A percentile compares a stretch with the other conserved stretches of the same genome.
Conservation (phyloP, 2,329 filamentous ascomycete genomes). For the Nemania diffusa region DNA sequence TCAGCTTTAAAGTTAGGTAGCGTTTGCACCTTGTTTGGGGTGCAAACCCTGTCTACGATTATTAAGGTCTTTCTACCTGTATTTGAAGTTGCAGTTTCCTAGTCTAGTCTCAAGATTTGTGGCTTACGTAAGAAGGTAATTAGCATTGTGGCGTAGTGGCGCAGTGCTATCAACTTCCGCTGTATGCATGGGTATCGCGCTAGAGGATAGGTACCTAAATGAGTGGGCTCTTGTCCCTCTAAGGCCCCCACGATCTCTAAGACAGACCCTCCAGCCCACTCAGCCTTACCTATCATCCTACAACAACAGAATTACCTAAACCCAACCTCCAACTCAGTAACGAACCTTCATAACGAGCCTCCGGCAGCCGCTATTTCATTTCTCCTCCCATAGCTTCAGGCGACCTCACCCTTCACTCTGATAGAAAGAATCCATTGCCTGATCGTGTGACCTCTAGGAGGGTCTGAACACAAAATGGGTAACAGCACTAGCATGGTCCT, state of each 20-base stretch:
- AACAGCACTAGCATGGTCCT: conserved; percentile 79
- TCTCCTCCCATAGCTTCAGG: not conserved
- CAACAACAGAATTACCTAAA: conserved; percentile 18
- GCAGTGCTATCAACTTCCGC: no score
- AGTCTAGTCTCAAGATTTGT: no score
- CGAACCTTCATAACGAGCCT: not conserved
- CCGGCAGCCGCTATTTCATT: not conserved
- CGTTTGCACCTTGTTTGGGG: no score
- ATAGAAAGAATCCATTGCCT: conserved; percentile 6
- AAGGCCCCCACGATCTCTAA: conserved; percentile 30
- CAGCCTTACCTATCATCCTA: conserved; percentile 36
- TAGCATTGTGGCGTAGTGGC: no score
- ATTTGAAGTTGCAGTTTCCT: no score
- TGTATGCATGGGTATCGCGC: not conserved
- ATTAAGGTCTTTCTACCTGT: no score
- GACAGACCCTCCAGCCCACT: conserved; percentile 20
- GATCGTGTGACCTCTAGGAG: conserved; percentile 38
- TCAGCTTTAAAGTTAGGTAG: no score
- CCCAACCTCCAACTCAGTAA: conserved; percentile 6
- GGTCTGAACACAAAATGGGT: conserved; percentile 62
- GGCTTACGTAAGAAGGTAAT: no score
- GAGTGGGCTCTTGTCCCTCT: not conserved
- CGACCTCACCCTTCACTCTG: not conserved
- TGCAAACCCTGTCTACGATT: no score
- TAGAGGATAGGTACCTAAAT: not conserved